phyloP scores from a whole-genome alignment of 176 grass and related monocot species.

The Phoenix dactylifera region DNA sequence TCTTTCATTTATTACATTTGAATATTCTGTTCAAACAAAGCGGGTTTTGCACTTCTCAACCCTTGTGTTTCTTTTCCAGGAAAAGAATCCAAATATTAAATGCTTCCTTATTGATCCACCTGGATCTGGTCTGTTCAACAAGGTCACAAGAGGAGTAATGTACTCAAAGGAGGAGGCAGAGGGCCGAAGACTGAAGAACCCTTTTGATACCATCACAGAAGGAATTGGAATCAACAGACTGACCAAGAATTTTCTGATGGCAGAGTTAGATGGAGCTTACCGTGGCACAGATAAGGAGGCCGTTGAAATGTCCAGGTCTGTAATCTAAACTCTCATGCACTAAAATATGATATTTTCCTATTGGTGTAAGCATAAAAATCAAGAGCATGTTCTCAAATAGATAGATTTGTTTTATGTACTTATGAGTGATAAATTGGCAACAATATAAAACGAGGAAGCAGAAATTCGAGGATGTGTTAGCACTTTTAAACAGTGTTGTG shows the following conservation, averaged over 20 bases:
- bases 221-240: slow-evolving; percentile 97
- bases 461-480: too few relatives aligned
- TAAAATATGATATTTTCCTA: too few relatives aligned
- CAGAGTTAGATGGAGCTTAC: slow-evolving; percentile 78
- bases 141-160: slow-evolving; percentile 90
- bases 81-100: slow-evolving; percentile 66
- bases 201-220: slow-evolving; percentile 96
- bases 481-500: too few relatives aligned
- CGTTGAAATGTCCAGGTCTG: slow-evolving; percentile 95
- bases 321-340: background rate
- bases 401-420: too few relatives aligned
- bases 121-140: slow-evolving; percentile 91
- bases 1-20: slow-evolving; percentile 11
- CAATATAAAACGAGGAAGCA: too few relatives aligned
- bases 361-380: too few relatives aligned
- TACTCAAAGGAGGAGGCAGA: slow-evolving; percentile 97
- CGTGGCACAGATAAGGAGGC: slow-evolving; percentile 82
- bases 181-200: slow-evolving; percentile 84
- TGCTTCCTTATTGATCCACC: slow-evolving; percentile 93
- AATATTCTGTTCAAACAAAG: slow-evolving; percentile 12
- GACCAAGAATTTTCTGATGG: slow-evolving; percentile 86
- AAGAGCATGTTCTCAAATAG: too few relatives aligned
- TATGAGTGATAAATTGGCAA: too few relatives aligned
- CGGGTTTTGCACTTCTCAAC: slow-evolving; percentile 11
- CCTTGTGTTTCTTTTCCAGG: slow-evolving; percentile 28